Evolutionary conservation across 1,284 basidiomycete species (phyloP).

Genomic region (Ceraceosorus guamensis): DNA sequence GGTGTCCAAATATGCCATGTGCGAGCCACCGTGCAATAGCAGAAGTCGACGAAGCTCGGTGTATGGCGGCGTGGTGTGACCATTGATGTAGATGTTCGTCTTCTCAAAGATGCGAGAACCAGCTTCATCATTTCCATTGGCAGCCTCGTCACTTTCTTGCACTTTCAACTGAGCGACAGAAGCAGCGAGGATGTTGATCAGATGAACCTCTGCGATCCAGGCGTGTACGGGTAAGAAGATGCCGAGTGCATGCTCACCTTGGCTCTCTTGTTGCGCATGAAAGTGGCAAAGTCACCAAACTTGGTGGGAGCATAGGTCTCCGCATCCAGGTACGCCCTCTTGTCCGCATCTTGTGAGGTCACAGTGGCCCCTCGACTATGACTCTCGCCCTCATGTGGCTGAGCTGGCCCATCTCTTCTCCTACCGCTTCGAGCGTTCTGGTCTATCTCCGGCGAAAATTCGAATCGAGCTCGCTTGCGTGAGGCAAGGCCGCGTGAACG

Average conservation of each 20-base stretch:
- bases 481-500: too few relatives aligned
- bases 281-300: slow-evolving; percentile 77
- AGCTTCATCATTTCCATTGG: slow-evolving; percentile 6
- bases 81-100: slow-evolving; percentile 62
- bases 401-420: too few relatives aligned
- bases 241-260: slow-evolving; percentile 56
- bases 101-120: slow-evolving; percentile 25
- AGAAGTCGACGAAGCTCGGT: slow-evolving; percentile 75
- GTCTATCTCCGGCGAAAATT: too few relatives aligned
- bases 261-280: slow-evolving; percentile 79
- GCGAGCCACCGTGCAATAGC: slow-evolving; percentile 72
- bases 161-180: slow-evolving; percentile 21
- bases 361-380: too few relatives aligned
- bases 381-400: too few relatives aligned
- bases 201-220: background rate
- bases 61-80: slow-evolving; percentile 78
- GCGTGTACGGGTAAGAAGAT: background rate
- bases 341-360: background rate
- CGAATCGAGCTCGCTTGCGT: too few relatives aligned
- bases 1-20: slow-evolving; percentile 73
- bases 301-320: slow-evolving; percentile 64
- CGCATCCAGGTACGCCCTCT: background rate
- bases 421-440: too few relatives aligned
- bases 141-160: slow-evolving; percentile 27
- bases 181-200: background rate